A percentile compares a stretch with the other conserved stretches of the same genome.
Evolutionary conservation across 2,329 filamentous ascomycete species (phyloP).

Genomic region (Diaporthe humulicola): DNA sequence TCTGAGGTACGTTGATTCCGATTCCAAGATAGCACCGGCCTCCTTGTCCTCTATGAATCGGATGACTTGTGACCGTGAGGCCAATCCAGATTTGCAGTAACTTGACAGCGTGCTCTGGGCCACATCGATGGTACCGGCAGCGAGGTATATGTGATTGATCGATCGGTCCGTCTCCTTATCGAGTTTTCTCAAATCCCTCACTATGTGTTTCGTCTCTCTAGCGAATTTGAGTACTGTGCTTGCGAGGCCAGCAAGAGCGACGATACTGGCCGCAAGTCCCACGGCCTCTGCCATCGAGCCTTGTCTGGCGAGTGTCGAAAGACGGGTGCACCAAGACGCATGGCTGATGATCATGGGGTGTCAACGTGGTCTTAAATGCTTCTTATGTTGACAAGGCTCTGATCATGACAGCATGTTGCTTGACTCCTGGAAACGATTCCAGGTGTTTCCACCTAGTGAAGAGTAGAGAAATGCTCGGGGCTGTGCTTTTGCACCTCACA

Average conservation of each 20-base stretch:
- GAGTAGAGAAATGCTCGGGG: not conserved
- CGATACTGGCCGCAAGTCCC: not conserved
- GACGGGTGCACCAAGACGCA: not conserved
- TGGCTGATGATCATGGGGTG: not conserved
- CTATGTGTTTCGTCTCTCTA: not conserved
- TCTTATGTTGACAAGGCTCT: not conserved
- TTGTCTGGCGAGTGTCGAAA: not conserved
- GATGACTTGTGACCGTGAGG: not conserved
- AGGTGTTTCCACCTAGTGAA: not conserved
- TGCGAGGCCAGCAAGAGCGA: not conserved
- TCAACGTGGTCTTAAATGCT: not conserved
- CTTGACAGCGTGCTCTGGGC: not conserved
- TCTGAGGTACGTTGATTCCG: not conserved
- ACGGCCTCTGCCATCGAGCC: constrained; percentile 11
- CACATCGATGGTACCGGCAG: not conserved
- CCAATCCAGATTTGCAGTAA: not conserved
- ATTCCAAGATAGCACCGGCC: not conserved
- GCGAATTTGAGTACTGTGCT: not conserved
- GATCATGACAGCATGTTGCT: not conserved
- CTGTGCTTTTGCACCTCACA: not conserved
- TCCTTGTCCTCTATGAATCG: not conserved
- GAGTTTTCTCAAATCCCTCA: not conserved
- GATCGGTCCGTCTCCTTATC: not conserved
- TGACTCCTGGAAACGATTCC: not conserved
- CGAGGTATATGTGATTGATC: not conserved